These are phyloP conservation scores for Coprinopsis cinerea DNA, from an alignment of 768 basidiomycete genomes.

Conservation along the genomic window DNA sequence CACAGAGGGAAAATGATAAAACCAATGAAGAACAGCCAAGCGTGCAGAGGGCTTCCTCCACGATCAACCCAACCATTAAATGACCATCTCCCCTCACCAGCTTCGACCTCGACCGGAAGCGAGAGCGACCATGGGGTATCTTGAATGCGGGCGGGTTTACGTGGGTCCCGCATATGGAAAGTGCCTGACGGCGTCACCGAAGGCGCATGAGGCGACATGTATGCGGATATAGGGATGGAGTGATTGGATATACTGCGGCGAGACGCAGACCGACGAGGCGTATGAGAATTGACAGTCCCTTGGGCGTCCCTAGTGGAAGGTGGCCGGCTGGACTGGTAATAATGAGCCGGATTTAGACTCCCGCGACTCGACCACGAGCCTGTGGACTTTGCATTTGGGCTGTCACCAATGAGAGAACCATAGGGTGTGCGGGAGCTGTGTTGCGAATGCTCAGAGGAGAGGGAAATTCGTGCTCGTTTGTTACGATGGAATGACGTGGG, in stretches of 20 bases:
- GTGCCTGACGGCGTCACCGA: conserved; percentile 53
- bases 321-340: conserved; percentile 15
- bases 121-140: conserved; percentile 60
- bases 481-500: conserved; percentile 66
- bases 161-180: conserved; percentile 80
- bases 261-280: conserved; percentile 25
- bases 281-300: conserved; percentile 17
- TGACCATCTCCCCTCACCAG: conserved; percentile 26
- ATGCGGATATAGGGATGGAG: conserved; percentile 76
- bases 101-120: conserved; percentile 29
- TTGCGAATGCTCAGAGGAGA: conserved; percentile 31
- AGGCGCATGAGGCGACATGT: conserved; percentile 74
- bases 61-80: conserved; percentile 35
- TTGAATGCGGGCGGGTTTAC: conserved; percentile 52
- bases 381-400: conserved; percentile 34
- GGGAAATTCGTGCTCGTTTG: conserved; percentile 61
- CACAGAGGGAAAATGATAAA: conserved; percentile 64
- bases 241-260: conserved; percentile 58
- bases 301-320: conserved; percentile 20
- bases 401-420: conserved; percentile 6
- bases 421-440: conserved; percentile 31
- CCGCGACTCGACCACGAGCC: conserved; percentile 41
- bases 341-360: conserved; percentile 22
- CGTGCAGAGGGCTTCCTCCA: conserved; percentile 59
- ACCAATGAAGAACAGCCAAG: conserved; percentile 75